Percentiles rank a stretch among this genome's conserved stretches.
phyloP scores from a whole-genome alignment of 305 asterid species.

The Stenogyne calaminthoides region DNA sequence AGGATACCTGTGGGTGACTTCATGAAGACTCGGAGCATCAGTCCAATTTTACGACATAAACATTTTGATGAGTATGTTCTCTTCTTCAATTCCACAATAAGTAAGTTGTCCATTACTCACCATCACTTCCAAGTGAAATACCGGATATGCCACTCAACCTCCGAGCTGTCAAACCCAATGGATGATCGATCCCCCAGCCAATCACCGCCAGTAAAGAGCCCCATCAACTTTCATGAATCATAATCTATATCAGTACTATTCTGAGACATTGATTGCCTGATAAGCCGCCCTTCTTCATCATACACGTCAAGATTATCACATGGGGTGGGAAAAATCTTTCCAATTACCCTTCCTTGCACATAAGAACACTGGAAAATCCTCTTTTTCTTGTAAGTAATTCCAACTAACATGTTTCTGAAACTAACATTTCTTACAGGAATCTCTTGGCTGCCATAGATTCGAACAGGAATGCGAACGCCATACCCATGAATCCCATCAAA shows the following conservation, averaged over 20 bases:
- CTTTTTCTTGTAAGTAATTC: conserved; percentile 91
- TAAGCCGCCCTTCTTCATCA: conserved; percentile 60
- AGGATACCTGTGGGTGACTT: neutral
- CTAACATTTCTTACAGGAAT: conserved; percentile 72
- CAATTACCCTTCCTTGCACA: conserved; percentile 83
- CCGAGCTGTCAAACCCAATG: conserved; percentile 17
- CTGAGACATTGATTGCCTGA: conserved; percentile 44
- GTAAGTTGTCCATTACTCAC: neutral
- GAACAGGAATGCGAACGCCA: conserved; percentile 86
- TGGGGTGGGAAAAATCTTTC: conserved; percentile 81
- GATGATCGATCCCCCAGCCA: conserved; percentile 2
- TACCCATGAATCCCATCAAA: conserved; percentile 70
- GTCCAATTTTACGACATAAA: too few relatives aligned
- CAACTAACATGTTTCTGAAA: conserved; percentile 72
- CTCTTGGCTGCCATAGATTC: conserved; percentile 72
- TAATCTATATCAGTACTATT: conserved; percentile 57
- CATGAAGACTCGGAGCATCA: neutral
- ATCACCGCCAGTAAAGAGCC: neutral
- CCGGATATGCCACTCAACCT: conserved; percentile 19
- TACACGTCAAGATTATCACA: conserved; percentile 84
- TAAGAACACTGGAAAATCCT: conserved; percentile 84
- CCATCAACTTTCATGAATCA: conserved; percentile 46
- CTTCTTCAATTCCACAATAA: conserved; percentile 11
- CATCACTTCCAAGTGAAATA: conserved; percentile 18
- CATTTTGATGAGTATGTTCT: neutral